Base-by-base conservation (phyloP, 2,329 filamentous ascomycete species). In the Trichophyton simii region DNA sequence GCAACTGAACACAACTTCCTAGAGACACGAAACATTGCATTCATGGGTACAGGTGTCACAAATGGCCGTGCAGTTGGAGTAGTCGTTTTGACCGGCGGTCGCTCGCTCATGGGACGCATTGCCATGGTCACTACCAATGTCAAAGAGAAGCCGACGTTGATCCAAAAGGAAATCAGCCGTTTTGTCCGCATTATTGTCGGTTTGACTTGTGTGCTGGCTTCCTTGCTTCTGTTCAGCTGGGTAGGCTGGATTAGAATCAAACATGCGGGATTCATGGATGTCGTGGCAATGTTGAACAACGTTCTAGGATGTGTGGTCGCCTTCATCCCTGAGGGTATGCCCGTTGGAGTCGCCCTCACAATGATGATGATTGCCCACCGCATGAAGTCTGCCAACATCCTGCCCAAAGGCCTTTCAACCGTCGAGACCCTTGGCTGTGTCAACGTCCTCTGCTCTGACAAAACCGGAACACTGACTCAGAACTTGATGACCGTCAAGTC, bases 341-440 rank as follows among this genome's bases (percentile, higher is more conserved):
- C 87, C 0, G 85, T 89, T 59, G 86, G 86, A 0, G 74, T 89
- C 42, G 87, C 86, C 0, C 83, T 84, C 0, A 87, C 83, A 15
- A 76, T 91, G 65, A 90, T 87, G 0, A 91, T 91, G 63, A 86
- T 83, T 0, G 87, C 88, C 18, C 88, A 87, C 65, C 80, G 88
- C 66, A 90, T 91, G 88, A 80, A 80, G 65, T 85, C 86, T 73
- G 86, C 90, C 72, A 87, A 87, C 69, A 84, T 91, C 52, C 79
- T 91, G 6, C 90, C 87, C 82, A 91, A 91, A 74, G 88, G 85
- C 0, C 78, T 91, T 52, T 88, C 88, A 74, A 90, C 87, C 0
- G 87, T 89, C 0, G 87, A 90, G 72, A 90, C 87, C 0, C 79
- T 90, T 0, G 87, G 87, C 0, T 80, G 84, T 0, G 87, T 89